Percentiles rank a stretch among this genome's conserved stretches.
Evolutionary conservation across 495 filamentous ascomycete genomes (phyloP).

Genomic region (Lineolata rhizophorae): DNA sequence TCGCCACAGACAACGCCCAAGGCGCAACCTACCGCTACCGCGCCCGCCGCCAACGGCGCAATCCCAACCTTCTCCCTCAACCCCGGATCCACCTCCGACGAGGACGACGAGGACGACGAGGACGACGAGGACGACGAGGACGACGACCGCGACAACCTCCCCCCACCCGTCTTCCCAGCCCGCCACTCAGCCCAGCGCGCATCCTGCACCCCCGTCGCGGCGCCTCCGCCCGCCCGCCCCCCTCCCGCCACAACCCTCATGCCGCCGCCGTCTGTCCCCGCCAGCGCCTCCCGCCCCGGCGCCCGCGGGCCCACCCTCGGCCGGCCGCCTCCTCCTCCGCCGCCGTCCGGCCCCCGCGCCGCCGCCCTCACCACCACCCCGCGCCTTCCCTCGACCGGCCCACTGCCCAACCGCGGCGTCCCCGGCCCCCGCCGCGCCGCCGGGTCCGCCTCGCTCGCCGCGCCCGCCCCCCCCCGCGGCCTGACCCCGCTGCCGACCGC

Average conservation of each 20-base stretch:
- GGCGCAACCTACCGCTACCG: slow-evolving; percentile 10
- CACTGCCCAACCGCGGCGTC: slow-evolving; percentile 21
- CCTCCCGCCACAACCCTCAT: slow-evolving; percentile 7
- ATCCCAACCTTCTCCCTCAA: slow-evolving; percentile 17
- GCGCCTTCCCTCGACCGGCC: slow-evolving; percentile 19
- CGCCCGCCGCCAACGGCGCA: neutral
- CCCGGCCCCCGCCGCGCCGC: no score
- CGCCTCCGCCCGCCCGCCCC: slow-evolving; percentile 1
- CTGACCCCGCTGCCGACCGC: slow-evolving; percentile 14
- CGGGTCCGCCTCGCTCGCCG: slow-evolving; percentile 8
- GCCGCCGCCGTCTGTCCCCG: neutral
- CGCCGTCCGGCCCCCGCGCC: slow-evolving; percentile 4
- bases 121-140: slow-evolving; percentile 8
- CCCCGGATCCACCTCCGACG: slow-evolving; percentile 5
- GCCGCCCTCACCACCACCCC: slow-evolving; percentile 10
- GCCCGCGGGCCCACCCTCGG: neutral
- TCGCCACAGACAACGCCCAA: slow-evolving; percentile 28
- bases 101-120: slow-evolving; percentile 10
- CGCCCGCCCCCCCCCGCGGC: slow-evolving; percentile 7
- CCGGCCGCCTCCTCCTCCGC: slow-evolving; percentile 3
- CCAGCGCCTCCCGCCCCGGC: no score
- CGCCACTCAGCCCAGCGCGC: slow-evolving; percentile 15
- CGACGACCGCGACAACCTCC: slow-evolving; percentile 5
- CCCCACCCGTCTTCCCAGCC: slow-evolving; percentile 13
- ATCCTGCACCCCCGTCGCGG: no score